Base-by-base conservation (phyloP, 345 rosid genomes). In the Noccaea caerulescens region DNA sequence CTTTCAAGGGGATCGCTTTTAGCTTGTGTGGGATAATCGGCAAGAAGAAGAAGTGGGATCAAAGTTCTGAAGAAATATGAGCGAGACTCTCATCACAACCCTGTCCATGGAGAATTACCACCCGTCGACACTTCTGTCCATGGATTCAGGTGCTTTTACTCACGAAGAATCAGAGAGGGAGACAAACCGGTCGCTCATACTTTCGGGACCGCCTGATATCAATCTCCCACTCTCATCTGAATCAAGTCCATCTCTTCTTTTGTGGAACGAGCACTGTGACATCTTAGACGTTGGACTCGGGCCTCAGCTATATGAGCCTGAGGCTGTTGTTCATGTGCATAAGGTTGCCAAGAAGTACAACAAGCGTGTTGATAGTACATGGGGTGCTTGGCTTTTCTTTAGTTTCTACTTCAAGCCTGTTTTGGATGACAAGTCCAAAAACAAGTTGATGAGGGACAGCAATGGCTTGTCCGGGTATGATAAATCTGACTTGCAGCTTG, bases 301-400 rank as follows among this genome's bases (percentile, higher is more conserved):
- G 8, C 85, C 88, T 66, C 90, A 82, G 66, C 68, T 75, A 41
- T 86, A 81, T 7, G 90, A 88, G 81, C 83, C 77, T 38, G 93
- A 87, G 80, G 79, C 86, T 7, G 25, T 82, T 36, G 75, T 83
- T 66, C 80, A 73, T 63, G 73, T 86, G 36, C 84, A 90, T 3
- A 85, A 88, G 80, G 82, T 72, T 75, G 76, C 80, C 5, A 82
- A 84, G 80, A 88, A 88, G 75, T 86, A 85, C 55, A 75, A 78
- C 64, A 87, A 84, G 75, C 80, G 93, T 37, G 86, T 84, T 18
- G 93, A 88, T 58, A 85, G 84, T 43, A 71, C 87, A 43, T 88
- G 93, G 93, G 93, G 93, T 79, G 93, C 93, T 39, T 88, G 93
- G 93, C 80, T 88, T 77, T 88, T 88, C 80, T 88, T 88, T 43